Conservation (phyloP, 352 stramenopile genomes). For the Phytopythium chamaehyphon region DNA sequence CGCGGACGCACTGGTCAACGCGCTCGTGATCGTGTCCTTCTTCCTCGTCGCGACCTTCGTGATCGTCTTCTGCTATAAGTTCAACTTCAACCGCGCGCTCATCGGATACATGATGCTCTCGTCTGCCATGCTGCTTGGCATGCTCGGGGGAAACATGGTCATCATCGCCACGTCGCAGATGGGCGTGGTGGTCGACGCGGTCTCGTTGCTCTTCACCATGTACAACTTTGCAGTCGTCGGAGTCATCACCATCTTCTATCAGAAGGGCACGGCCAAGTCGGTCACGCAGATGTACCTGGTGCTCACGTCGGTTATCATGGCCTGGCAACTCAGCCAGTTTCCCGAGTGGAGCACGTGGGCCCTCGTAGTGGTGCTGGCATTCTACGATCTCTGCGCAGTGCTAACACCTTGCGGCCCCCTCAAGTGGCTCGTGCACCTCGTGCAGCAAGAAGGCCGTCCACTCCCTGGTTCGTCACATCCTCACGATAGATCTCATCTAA, state of each 20-base stretch:
- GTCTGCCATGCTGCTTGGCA: slow-evolving; percentile 78
- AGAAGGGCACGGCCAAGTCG: slow-evolving; percentile 74
- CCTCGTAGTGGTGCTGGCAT: slow-evolving; percentile 92
- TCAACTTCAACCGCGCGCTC: slow-evolving; percentile 83
- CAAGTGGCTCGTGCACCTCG: slow-evolving; percentile 94
- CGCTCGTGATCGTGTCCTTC: slow-evolving; percentile 87
- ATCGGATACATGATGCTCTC: slow-evolving; percentile 91
- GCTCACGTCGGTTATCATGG: slow-evolving; percentile 96
- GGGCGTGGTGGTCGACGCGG: slow-evolving; percentile 50
- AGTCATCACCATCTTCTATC: slow-evolving; percentile 89
- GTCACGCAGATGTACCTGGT: slow-evolving; percentile 95
- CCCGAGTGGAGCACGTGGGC: slow-evolving; percentile 93
- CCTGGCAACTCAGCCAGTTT: slow-evolving; percentile 97
- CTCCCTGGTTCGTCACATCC: slow-evolving; percentile 73
- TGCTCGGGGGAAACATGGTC: slow-evolving; percentile 84
- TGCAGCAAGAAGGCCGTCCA: slow-evolving; percentile 86
- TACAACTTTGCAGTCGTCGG: slow-evolving; percentile 92
- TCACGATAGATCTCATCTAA: too few species aligned
- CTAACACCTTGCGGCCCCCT: slow-evolving; percentile 98
- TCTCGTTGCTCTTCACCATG: slow-evolving; percentile 76
- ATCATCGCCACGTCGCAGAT: slow-evolving; percentile 65
- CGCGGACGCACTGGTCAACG: slow-evolving; percentile 79
- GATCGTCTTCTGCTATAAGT: slow-evolving; percentile 90
- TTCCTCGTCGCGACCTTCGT: slow-evolving; percentile 88
- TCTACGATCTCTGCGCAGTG: slow-evolving; percentile 99